These are phyloP conservation scores for Yamadazyma sp. DNA, from an alignment of 1,139 yeast species.

Conservation along the genomic window DNA sequence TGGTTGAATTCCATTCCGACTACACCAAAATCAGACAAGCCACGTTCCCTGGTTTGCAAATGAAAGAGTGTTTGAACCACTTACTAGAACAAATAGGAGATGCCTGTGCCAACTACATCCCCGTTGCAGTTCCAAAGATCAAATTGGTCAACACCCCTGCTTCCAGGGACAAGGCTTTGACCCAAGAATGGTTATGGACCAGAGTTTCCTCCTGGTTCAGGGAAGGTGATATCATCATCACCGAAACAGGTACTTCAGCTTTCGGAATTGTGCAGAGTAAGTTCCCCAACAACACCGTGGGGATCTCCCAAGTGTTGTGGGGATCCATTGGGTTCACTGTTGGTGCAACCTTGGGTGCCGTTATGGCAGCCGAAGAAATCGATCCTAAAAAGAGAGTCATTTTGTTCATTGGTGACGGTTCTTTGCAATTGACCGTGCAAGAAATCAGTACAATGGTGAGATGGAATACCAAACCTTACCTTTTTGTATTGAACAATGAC, in stretches of 20 bases:
- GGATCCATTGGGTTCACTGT: conserved; percentile 89
- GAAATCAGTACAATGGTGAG: conserved; percentile 83
- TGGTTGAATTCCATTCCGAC: conserved; percentile 89
- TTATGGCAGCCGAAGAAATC: conserved; percentile 76
- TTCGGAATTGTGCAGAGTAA: conserved; percentile 80
- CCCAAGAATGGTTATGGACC: conserved; percentile 84
- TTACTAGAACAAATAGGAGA: conserved; percentile 40
- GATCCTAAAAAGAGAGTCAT: conserved; percentile 71
- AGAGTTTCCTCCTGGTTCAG: conserved; percentile 70
- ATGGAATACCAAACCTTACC: conserved; percentile 77
- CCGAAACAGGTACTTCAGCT: conserved; percentile 90
- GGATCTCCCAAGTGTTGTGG: conserved; percentile 88
- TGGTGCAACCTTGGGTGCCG: conserved; percentile 84
- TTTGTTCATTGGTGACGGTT: conserved; percentile 87
- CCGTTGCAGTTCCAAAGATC: conserved; percentile 48
- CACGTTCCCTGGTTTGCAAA: conserved; percentile 72
- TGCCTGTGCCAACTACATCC: conserved; percentile 38
- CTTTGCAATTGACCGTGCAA: conserved; percentile 84
- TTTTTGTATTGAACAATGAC: conserved; percentile 79
- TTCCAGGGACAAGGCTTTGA: conserved; percentile 34
- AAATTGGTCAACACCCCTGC: conserved; percentile 35
- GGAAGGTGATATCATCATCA: conserved; percentile 77
- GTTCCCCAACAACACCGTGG: conserved; percentile 71
- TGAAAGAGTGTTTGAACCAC: conserved; percentile 65
- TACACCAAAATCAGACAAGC: conserved; percentile 76